phyloP scores from a whole-genome alignment of 2,329 filamentous ascomycete genomes.

The Didymella arachidicola region DNA sequence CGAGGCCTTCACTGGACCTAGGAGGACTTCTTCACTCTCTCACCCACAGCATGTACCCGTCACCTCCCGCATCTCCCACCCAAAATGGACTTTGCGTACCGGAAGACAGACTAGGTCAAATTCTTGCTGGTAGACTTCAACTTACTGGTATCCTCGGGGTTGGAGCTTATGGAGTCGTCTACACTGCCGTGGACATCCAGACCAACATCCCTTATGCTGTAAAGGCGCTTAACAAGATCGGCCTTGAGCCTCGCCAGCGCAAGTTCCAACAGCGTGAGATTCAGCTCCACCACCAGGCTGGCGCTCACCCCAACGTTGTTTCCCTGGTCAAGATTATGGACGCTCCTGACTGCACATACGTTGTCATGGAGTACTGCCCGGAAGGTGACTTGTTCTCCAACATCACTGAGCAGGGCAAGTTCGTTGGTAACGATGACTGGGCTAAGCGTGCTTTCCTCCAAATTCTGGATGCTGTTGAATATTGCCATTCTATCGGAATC shows the following conservation, averaged over 20 bases:
- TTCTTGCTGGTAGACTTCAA: conserved; percentile 83
- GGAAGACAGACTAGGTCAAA: conserved; percentile 84
- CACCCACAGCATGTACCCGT: conserved; percentile 56
- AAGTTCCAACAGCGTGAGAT: conserved; percentile 95
- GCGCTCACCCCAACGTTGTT: conserved; percentile 89
- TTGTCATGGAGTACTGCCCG: conserved; percentile 95
- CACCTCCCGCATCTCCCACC: conserved; percentile 59
- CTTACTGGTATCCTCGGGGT: conserved; percentile 86
- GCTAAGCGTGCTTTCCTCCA: conserved; percentile 90
- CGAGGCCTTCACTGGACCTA: conserved; percentile 53
- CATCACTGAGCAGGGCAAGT: conserved; percentile 94
- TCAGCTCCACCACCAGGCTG: conserved; percentile 86
- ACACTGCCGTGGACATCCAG: conserved; percentile 84
- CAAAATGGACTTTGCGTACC: conserved; percentile 61
- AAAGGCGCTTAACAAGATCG: conserved; percentile 94
- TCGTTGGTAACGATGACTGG: conserved; percentile 89
- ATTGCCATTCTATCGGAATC: conserved; percentile 91
- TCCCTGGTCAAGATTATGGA: conserved; percentile 94
- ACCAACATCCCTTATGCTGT: conserved; percentile 87
- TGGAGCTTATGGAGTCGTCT: conserved; percentile 96
- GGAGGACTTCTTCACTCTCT: conserved; percentile 42
- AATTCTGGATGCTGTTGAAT: conserved; percentile 93
- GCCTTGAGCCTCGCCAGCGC: conserved; percentile 84
- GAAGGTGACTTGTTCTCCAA: conserved; percentile 97
- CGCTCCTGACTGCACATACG: conserved; percentile 89